Percentiles rank a stretch among this genome's conserved stretches.
Evolutionary conservation across 106 monocot genomes (phyloP).

Genomic region (Cymbidium sinense): DNA sequence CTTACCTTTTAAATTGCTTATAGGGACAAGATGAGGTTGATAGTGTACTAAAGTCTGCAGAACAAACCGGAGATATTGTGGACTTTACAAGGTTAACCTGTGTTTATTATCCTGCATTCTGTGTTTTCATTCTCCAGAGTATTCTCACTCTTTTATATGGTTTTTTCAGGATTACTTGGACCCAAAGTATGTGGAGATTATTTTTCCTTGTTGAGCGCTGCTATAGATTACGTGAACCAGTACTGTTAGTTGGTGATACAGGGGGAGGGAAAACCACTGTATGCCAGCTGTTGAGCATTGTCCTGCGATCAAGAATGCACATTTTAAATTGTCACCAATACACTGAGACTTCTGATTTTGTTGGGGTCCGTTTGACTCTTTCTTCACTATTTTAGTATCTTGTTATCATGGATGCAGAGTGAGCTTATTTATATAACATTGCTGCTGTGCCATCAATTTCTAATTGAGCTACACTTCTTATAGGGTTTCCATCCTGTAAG

Average conservation of each 20-base stretch:
- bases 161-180: constrained; percentile 65
- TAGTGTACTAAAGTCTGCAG: constrained; percentile 7
- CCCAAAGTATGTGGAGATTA: constrained; percentile 67
- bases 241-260: constrained; percentile 94
- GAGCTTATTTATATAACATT: not conserved
- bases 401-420: not conserved
- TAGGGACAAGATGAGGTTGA: constrained; percentile 25
- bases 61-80: constrained; percentile 16
- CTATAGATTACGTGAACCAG: constrained; percentile 80
- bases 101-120: not conserved
- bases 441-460: not conserved
- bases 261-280: constrained; percentile 97
- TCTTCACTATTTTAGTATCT: not conserved
- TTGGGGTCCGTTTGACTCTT: constrained; percentile 55
- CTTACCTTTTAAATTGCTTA: not conserved
- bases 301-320: constrained; percentile 50
- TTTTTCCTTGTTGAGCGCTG: constrained; percentile 85
- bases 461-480: not conserved
- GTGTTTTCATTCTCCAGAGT: not conserved
- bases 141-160: not conserved
- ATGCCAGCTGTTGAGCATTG: constrained; percentile 74
- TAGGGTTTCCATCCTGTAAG: constrained; percentile 90
- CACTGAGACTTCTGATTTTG: constrained; percentile 87
- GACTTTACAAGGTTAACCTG: constrained; percentile 44
- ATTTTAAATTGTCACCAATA: constrained; percentile 96